Evolutionary conservation across 2,329 filamentous ascomycete species (phyloP).

Genomic region (Sporothrix pseudoabietina): DNA sequence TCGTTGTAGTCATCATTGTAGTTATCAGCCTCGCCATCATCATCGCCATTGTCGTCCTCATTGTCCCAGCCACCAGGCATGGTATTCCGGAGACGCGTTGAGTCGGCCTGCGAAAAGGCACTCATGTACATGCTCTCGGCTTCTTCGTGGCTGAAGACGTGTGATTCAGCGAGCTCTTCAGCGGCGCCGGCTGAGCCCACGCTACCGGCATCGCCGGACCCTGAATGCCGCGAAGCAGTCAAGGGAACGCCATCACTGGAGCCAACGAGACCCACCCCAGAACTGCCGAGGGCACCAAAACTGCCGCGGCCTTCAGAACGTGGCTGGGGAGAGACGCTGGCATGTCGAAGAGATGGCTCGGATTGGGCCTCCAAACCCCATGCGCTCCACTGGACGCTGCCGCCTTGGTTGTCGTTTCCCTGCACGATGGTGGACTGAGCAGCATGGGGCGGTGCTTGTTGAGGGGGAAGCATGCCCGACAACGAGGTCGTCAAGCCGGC

Average conservation of each 20-base stretch:
- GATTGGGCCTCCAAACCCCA: conserved; percentile 42
- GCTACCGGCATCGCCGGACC: conserved; percentile 37
- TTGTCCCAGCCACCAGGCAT: conserved; percentile 58
- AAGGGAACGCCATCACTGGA: background rate
- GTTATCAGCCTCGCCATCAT: background rate
- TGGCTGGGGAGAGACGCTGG: background rate
- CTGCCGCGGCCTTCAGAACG: background rate
- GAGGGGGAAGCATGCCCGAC: background rate
- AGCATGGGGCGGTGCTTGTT: conserved; percentile 23
- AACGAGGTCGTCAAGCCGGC: background rate
- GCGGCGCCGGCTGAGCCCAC: conserved; percentile 39
- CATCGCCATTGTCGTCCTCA: background rate
- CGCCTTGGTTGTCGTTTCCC: conserved; percentile 35
- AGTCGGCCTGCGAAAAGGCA: conserved; percentile 57
- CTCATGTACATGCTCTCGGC: conserved; percentile 88
- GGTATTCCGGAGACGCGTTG: conserved; percentile 38
- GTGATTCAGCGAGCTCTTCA: conserved; percentile 64
- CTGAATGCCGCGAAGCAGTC: conserved; percentile 36
- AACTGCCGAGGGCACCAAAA: background rate
- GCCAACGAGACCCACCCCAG: conserved; percentile 24
- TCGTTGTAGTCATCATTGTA: conserved; percentile 3
- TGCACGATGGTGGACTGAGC: conserved; percentile 41
- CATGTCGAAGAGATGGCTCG: conserved; percentile 42
- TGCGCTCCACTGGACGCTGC: conserved; percentile 41
- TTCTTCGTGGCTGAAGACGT: conserved; percentile 75